Conservation (phyloP, 192 early-diverging fungal genomes). For the Phlyctochytrium planicorne region DNA sequence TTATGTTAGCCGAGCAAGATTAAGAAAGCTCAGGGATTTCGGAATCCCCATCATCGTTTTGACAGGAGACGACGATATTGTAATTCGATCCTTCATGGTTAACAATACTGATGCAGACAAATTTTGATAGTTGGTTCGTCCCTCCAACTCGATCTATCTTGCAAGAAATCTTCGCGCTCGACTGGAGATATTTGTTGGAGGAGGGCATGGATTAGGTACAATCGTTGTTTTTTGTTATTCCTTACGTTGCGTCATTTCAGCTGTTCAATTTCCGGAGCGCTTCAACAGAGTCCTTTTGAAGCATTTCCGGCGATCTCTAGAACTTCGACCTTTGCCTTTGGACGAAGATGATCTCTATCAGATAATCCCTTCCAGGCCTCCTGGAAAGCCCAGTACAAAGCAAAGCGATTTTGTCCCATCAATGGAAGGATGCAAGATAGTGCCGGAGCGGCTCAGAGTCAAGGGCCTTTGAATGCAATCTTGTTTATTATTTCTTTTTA, state of each 20-base stretch:
- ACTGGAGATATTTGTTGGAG: constrained; percentile 7
- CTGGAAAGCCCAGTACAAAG: not conserved
- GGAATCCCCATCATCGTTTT: constrained; percentile 8
- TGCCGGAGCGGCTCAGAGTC: not conserved
- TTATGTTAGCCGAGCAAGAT: not conserved
- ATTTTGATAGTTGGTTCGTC: constrained; percentile 3
- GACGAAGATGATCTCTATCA: not conserved
- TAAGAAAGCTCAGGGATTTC: constrained; percentile 1
- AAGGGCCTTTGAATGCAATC: too few relatives aligned
- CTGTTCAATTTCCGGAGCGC: constrained; percentile 6
- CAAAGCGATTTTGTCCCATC: not conserved
- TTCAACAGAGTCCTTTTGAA: constrained; percentile 5
- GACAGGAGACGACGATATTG: constrained; percentile 7
- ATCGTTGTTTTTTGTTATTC: not conserved
- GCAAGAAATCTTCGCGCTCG: constrained; percentile 1
- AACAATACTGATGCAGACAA: not conserved
- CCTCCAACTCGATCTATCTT: constrained; percentile 5
- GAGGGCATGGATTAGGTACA: not conserved
- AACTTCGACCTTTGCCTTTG: not conserved
- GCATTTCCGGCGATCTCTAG: constrained; percentile 6
- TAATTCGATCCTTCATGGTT: not conserved
- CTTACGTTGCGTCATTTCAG: not conserved
- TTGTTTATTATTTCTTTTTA: too few relatives aligned
- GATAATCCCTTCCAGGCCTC: not conserved
- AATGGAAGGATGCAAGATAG: not conserved